Base-by-base conservation (phyloP, 108 stramenopile genomes). In the Epipyxis sp. region DNA sequence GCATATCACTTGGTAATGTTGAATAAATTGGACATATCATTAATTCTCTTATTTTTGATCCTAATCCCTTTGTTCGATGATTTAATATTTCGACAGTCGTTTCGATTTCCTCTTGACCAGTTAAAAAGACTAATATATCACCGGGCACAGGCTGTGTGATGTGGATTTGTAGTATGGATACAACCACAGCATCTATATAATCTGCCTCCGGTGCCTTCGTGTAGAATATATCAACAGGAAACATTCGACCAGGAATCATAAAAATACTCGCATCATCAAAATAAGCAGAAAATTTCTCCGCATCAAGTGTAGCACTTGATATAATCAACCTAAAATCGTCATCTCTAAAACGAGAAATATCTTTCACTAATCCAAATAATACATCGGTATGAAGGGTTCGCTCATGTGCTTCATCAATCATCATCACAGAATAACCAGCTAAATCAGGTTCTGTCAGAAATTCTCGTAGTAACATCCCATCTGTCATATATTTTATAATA, bases 101-200 rank as follows among this genome's bases (percentile, higher is more conserved):
- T 80, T 99, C 98, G 81, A 99, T 99, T 74, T 99, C 98, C 81
- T 98, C 98, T 81, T 99, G 97, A 46, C 98, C 98, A 0, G 97
- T 98, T 0, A 97, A 79, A 81, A 99, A 99, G 35, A 99, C 93
- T 30, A 99, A 89, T 76, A 97, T 91, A 82, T 98, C 98, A 13
- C 98, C 98, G 57, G 94, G 91, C 10, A 96, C 81, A 0, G 94
- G 94, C 83, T 99, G 97, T 35, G 94, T 91, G 46, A 99, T 91
- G 79, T 99, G 98, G 69, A 96, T 95, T 82, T 99, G 98, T 44
- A 99, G 78, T 0, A 94, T 91, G 1, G 96, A 96, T 3, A 98
- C 95, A 54, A 99, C 94, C n/a, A 94, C 91, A 0, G 98, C 98
- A 82, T 98, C 98, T 34, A 99, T 92, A 76, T 98, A 99, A 79